phyloP scores from a whole-genome alignment of 2,329 filamentous ascomycete species.

The Paraconiothyrium sp. region DNA sequence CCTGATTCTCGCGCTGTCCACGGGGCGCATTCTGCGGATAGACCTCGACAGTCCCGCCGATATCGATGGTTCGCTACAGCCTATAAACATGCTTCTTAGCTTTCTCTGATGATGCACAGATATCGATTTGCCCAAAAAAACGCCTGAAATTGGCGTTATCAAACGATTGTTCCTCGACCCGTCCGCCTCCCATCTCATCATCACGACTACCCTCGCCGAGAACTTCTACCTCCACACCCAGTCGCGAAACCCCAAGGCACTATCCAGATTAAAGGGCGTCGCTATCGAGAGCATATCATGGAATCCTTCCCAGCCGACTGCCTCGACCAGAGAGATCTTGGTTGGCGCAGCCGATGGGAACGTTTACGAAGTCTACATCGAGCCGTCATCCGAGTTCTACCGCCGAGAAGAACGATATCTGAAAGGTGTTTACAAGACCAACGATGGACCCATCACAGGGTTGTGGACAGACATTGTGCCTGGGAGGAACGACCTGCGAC shows the following conservation, averaged over 20 bases:
- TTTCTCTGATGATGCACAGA: conserved; percentile 63
- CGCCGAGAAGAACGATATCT: conserved; percentile 92
- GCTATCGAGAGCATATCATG: conserved; percentile 90
- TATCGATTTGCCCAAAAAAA: conserved; percentile 94
- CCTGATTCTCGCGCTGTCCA: conserved; percentile 88
- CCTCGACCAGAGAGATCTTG: conserved; percentile 92
- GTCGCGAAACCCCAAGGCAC: conserved; percentile 83
- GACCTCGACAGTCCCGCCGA: conserved; percentile 93
- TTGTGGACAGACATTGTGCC: conserved; percentile 81
- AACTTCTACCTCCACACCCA: conserved; percentile 99
- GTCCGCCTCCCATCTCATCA: conserved; percentile 90
- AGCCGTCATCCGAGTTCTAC: conserved; percentile 94
- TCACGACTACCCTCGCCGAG: conserved; percentile 90
- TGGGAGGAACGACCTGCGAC: conserved; percentile 74
- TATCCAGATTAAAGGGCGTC: conserved; percentile 85
- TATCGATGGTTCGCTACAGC: conserved; percentile 70
- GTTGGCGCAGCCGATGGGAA: conserved; percentile 92
- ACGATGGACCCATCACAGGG: conserved; percentile 84
- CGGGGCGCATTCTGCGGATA: conserved; percentile 90
- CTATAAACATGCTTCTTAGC: background rate
- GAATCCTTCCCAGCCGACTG: conserved; percentile 92
- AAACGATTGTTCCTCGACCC: conserved; percentile 97
- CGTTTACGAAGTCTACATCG: conserved; percentile 94
- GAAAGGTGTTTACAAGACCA: conserved; percentile 81
- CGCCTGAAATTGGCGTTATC: conserved; percentile 90